phyloP scores from a whole-genome alignment of 2,329 filamentous ascomycete genomes.

The Ambrosiella cleistominuta region DNA sequence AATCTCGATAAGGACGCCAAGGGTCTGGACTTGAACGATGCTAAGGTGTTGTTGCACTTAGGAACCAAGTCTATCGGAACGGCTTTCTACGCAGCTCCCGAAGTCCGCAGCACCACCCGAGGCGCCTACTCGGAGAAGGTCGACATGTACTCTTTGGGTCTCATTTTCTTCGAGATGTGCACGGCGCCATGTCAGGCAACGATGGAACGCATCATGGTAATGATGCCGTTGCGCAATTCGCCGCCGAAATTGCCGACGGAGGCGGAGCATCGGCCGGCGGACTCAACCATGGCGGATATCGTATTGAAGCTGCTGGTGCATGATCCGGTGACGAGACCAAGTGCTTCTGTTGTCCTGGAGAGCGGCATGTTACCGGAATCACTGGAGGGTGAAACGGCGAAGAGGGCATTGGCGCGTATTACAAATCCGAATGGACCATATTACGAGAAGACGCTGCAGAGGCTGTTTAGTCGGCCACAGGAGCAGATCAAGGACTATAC shows the following conservation, averaged over 20 bases:
- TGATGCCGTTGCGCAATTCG: slow-evolving; percentile 51
- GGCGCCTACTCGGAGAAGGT: slow-evolving; percentile 84
- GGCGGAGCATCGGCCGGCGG: slow-evolving; percentile 41
- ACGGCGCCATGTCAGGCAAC: slow-evolving; percentile 45
- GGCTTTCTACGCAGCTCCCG: slow-evolving; percentile 81
- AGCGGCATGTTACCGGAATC: slow-evolving; percentile 78
- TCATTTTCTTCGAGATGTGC: slow-evolving; percentile 99
- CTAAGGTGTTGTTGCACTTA: slow-evolving; percentile 28
- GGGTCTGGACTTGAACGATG: slow-evolving; percentile 7
- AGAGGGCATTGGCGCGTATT: slow-evolving; percentile 63
- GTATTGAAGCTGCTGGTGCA: slow-evolving; percentile 67
- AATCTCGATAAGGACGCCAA: slow-evolving; percentile 39
- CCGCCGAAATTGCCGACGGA: slow-evolving; percentile 52
- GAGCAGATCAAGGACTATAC: slow-evolving; percentile 67
- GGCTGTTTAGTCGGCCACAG: slow-evolving; percentile 59
- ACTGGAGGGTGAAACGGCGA: slow-evolving; percentile 82
- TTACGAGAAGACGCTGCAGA: slow-evolving; percentile 76
- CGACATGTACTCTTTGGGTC: slow-evolving; percentile 94
- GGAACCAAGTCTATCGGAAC: slow-evolving; percentile 61
- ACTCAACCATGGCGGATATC: slow-evolving; percentile 62
- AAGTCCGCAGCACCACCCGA: slow-evolving; percentile 58
- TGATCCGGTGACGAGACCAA: slow-evolving; percentile 65
- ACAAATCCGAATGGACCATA: slow-evolving; percentile 73
- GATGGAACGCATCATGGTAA: slow-evolving; percentile 45
- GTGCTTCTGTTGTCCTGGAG: slow-evolving; percentile 63